Base-by-base conservation (phyloP, 2,329 filamentous ascomycete species). In the Biscogniauxia marginata region DNA sequence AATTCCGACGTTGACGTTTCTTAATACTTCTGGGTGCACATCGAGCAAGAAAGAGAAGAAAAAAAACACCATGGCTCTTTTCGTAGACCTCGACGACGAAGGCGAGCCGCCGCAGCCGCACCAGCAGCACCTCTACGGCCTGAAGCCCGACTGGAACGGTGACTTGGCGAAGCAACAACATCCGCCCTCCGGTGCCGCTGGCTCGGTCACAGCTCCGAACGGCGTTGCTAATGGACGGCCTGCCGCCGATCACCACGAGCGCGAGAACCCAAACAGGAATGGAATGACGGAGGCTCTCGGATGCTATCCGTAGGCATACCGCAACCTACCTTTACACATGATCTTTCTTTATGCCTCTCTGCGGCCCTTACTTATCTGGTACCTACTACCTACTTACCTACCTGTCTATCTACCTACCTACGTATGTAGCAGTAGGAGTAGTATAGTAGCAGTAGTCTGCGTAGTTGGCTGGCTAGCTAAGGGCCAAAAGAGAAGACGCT, bases 241-340 rank as follows among this genome's bases (percentile, higher is more conserved):
- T 22, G 34, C 49, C 22, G 52, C 45, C 51, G 20, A 44, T 23
- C 30, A 57, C 52, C 49, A 55, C 53, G 54, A 67, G 58, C 63
- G 61, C 63, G 70, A 74, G 64, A 78, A 79, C 68, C 81, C 76
- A 53, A 86, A 86, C 66, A 72, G 78, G 70, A 85, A 82, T 75
- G 76, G 77, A 64, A 81, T 86, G 74, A 83, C 84, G 61, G 79
- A 81, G 69, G 83, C 83, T 70, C 74, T 88, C 72, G 83, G 82
- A 72, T 87, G 84, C 77, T 88, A 88, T 79, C 85, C 85, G 85
- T 88, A 84, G 79, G 80, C 78, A 71, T 70, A 46, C 24, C 67
- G 66, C 65, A 68, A 65, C 66, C 66, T 67, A 63, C 63, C 62
- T 67, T 63, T 58, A 60, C 52, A 55, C 56, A 54, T 58, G 58